These are phyloP conservation scores for Helianthus annuus DNA, from an alignment of 129 eudicot genomes.

Conservation along the genomic window HanXRQr2.0-SUNRISE NC_035447.2:553573-554072, in stretches of 20 bases:
- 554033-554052: slow-evolving; percentile 47
- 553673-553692: slow-evolving; percentile 35
- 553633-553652: slow-evolving; percentile 37
- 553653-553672: slow-evolving; percentile 32
- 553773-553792: slow-evolving; percentile 28
- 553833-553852: slow-evolving; percentile 31
- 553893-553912: slow-evolving; percentile 38
- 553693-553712: slow-evolving; percentile 60
- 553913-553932: slow-evolving; percentile 40
- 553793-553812: slow-evolving; percentile 11
- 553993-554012: slow-evolving; percentile 46
- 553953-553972: slow-evolving; percentile 62
- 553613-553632: slow-evolving; percentile 61
- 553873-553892: slow-evolving; percentile 30
- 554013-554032: slow-evolving; percentile 62
- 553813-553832: slow-evolving; percentile 37
- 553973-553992: slow-evolving; percentile 69
- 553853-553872: slow-evolving; percentile 45
- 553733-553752: slow-evolving; percentile 70
- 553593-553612: slow-evolving; percentile 79
- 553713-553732: slow-evolving; percentile 70
- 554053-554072: slow-evolving; percentile 68
- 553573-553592: slow-evolving; percentile 66
- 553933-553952: slow-evolving; percentile 68
- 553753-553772: slow-evolving; percentile 51